Evolutionary conservation across 2,329 filamentous ascomycete genomes (phyloP).

Genomic region (Fusarium citri): DNA sequence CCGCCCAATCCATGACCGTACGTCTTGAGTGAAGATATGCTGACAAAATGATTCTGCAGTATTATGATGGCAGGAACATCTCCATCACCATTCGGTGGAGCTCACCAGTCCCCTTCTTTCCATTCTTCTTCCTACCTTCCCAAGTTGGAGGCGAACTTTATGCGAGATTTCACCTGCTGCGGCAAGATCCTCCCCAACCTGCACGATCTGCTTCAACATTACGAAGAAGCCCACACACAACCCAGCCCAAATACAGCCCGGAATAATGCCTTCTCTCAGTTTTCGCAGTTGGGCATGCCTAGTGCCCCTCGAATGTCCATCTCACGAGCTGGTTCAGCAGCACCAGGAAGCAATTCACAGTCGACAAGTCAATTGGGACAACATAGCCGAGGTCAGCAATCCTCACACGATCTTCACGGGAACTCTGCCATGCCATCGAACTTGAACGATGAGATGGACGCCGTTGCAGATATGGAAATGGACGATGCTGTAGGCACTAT

Average conservation of each 20-base stretch:
- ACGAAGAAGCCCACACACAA: conserved; percentile 92
- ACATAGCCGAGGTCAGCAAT: conserved; percentile 49
- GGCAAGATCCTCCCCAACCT: conserved; percentile 88
- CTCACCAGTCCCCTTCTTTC: conserved; percentile 90
- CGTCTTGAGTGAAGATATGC: conserved; percentile 23
- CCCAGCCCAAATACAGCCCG: conserved; percentile 61
- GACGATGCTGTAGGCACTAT: conserved; percentile 80
- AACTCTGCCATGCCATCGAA: conserved; percentile 57
- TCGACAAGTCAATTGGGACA: conserved; percentile 51
- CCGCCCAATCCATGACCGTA: not conserved
- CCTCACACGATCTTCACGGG: conserved; percentile 52
- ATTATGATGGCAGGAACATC: conserved; percentile 97
- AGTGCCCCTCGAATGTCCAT: conserved; percentile 50
- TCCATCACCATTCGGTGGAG: conserved; percentile 70
- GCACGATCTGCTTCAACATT: conserved; percentile 95
- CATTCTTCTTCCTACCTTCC: conserved; percentile 97
- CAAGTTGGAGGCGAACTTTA: conserved; percentile 96
- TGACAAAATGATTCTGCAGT: conserved; percentile 60
- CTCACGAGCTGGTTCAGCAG: conserved; percentile 49
- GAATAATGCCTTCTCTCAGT: conserved; percentile 57
- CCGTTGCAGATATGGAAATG: conserved; percentile 96
- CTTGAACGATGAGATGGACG: conserved; percentile 76
- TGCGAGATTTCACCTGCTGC: conserved; percentile 97
- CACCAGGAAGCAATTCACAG: conserved; percentile 47
- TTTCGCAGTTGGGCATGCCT: conserved; percentile 51